Conservation (phyloP, 1,284 basidiomycete genomes). For the Bjerkandera adusta region DNA sequence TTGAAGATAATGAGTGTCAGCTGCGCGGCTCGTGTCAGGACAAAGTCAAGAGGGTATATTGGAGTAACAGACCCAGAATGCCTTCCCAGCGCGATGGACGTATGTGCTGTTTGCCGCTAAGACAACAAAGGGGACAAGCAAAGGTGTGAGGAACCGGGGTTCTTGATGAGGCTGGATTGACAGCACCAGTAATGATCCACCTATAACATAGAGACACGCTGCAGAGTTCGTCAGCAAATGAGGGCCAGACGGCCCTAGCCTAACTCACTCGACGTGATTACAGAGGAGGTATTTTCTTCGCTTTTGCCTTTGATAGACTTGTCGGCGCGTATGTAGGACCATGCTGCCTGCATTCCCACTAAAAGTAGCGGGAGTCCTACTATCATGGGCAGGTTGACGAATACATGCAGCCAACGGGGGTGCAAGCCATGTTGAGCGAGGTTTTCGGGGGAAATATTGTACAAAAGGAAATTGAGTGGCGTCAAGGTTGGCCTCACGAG, state of each 20-base stretch:
- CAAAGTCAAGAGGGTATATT: neutral
- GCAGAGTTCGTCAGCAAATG: neutral
- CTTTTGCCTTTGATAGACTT: neutral
- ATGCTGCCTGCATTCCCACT: constrained; percentile 19
- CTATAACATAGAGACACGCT: constrained; percentile 32
- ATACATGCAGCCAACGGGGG: constrained; percentile 38
- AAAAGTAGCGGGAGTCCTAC: constrained; percentile 32
- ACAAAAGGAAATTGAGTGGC: constrained; percentile 38
- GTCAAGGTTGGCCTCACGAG: constrained; percentile 27
- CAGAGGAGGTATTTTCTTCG: neutral
- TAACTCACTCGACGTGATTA: neutral
- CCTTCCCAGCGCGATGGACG: constrained; percentile 24
- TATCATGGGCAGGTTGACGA: constrained; percentile 39
- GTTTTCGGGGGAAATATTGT: constrained; percentile 37
- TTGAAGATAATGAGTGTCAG: constrained; percentile 32
- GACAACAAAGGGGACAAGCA: constrained; percentile 34
- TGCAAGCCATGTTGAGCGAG: constrained; percentile 39
- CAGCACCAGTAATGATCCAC: constrained; percentile 29
- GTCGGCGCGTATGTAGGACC: neutral
- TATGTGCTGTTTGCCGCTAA: constrained; percentile 27
- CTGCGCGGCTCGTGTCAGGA: too few relatives aligned
- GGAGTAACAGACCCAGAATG: constrained; percentile 33
- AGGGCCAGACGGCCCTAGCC: neutral
- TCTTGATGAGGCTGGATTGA: constrained; percentile 41
- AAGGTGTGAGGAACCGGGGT: constrained; percentile 38